phyloP scores from a whole-genome alignment of 306 rosid species.

The Prunus padus region DNA sequence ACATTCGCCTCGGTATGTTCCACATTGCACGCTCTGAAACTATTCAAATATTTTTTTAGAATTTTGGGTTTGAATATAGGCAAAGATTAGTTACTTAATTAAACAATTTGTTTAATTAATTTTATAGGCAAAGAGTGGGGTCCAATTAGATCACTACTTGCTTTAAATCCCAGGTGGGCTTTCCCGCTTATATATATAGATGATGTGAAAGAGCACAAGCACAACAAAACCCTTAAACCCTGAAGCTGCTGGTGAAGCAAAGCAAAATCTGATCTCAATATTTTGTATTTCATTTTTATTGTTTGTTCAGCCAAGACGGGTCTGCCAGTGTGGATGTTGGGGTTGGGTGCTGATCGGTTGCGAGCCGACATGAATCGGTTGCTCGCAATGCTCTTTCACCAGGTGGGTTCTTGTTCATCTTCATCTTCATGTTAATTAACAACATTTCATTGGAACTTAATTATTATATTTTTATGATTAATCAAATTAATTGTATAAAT shows the following conservation, averaged over 20 bases:
- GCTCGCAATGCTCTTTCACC: slow-evolving; percentile 92
- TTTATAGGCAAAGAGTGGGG: slow-evolving; percentile 6
- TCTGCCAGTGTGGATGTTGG: slow-evolving; percentile 96
- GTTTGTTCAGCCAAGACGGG: slow-evolving; percentile 78
- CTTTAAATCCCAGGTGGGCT: slow-evolving; percentile 33
- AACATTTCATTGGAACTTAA: too few relatives aligned
- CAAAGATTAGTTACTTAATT: neutral
- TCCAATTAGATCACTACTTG: neutral
- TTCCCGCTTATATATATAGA: slow-evolving; percentile 33
- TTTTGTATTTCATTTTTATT: neutral
- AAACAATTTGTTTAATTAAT: neutral
- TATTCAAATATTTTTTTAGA: neutral
- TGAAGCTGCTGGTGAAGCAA: neutral
- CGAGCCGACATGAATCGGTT: slow-evolving; percentile 96
- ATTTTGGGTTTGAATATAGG: neutral
- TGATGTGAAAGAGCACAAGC: neutral
- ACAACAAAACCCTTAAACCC: slow-evolving; percentile 25
- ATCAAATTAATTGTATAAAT: too few relatives aligned
- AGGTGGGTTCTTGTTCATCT: slow-evolving; percentile 28
- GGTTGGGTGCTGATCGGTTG: slow-evolving; percentile 79
- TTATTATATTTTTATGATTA: too few relatives aligned
- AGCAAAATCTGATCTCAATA: neutral
- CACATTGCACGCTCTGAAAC: slow-evolving; percentile 45
- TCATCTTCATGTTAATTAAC: too few relatives aligned
- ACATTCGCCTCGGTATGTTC: slow-evolving; percentile 65